A percentile compares a stretch with the other conserved stretches of the same genome.
phyloP scores from a whole-genome alignment of 129 eudicot genomes.

The Saposhnikovia divaricata region DNA sequence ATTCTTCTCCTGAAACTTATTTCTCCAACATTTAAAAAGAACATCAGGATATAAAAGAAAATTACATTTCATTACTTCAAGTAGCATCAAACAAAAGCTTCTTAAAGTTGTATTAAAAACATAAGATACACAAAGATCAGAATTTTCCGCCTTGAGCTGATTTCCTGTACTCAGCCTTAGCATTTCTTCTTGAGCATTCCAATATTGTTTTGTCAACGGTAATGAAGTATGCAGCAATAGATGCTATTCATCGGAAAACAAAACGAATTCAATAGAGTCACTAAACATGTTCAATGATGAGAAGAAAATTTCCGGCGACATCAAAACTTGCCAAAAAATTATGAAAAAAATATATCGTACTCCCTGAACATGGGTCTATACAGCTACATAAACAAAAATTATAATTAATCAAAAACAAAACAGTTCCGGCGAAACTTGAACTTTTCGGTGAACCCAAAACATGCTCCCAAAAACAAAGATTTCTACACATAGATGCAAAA shows the following conservation, averaged over 20 bases:
- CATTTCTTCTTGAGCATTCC: constrained; percentile 78
- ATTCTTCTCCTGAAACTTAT: background rate
- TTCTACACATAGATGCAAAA: too few species aligned
- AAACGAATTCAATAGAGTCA: background rate
- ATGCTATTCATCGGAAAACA: constrained; percentile 38
- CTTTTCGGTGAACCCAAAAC: too few species aligned
- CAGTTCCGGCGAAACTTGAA: too few species aligned
- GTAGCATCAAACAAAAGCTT: background rate
- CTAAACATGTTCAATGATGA: background rate
- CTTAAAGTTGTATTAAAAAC: background rate
- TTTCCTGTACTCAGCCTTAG: constrained; percentile 38
- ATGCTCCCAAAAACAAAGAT: too few species aligned
- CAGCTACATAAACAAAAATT: too few species aligned
- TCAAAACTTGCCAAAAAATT: too few species aligned
- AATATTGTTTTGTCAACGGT: constrained; percentile 83
- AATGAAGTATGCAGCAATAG: constrained; percentile 78
- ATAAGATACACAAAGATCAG: background rate
- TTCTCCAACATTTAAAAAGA: background rate
- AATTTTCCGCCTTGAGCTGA: constrained; percentile 20
- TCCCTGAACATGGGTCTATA: too few species aligned
- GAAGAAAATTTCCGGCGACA: too few species aligned
- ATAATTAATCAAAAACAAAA: too few species aligned
- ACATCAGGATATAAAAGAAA: background rate
- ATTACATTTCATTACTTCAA: background rate
- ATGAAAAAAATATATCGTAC: too few species aligned